Evolutionary conservation across 2,329 filamentous ascomycete species (phyloP), one percentile per base, ranked within the genome.

Genomic region (Fusarium verrucosum): DNA sequence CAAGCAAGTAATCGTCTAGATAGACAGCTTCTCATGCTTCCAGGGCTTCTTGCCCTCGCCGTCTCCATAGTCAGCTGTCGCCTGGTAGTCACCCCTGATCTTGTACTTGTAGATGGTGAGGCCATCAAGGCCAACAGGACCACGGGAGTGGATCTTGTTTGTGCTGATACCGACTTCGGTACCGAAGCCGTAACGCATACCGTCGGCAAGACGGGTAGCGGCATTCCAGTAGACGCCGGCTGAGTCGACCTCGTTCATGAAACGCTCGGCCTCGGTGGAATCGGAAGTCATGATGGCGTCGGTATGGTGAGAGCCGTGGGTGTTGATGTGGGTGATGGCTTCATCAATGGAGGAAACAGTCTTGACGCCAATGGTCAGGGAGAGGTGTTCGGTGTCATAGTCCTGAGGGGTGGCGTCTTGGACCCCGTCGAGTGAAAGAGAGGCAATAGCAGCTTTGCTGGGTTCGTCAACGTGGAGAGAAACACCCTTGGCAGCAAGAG

Each of bases 141-240:
- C 95, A 46, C 95, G 84, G 2, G 92, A 91, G 76, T 99, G 95
- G 65, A 99, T 97, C 82, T 98, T 99, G 82, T 97, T 99, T 45
- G 95, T 99, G 80, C 92, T 96, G 78, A 99, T 98, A 51, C 95
- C 95, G 22, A 99, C 95, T 79, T 99, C 95, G 0, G 95, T 98
- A 43, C 95, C 95, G 78, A 99, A 99, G 9, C 95, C 95, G 76
- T 96, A 98, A 37, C 95, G 86, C 91, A 96, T 97, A 9, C 95
- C 95, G 76, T 99, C 95, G 7, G 94, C 93, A 80, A 99, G 94
- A 46, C 95, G 87, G 10, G 92, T 97, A 22, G 92, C 96, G 9
- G 93, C 92, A 76, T 99, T 99, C 93, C 94, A 97, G 83, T 96
- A 99, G 17, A 94, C 94, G 49, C 94, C 94, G 0, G 93, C 91